A percentile compares a stretch with the other conserved stretches of the same genome.
phyloP scores from a whole-genome alignment of 2,329 filamentous ascomycete species.

The Paracamarosporium sp. region DNA sequence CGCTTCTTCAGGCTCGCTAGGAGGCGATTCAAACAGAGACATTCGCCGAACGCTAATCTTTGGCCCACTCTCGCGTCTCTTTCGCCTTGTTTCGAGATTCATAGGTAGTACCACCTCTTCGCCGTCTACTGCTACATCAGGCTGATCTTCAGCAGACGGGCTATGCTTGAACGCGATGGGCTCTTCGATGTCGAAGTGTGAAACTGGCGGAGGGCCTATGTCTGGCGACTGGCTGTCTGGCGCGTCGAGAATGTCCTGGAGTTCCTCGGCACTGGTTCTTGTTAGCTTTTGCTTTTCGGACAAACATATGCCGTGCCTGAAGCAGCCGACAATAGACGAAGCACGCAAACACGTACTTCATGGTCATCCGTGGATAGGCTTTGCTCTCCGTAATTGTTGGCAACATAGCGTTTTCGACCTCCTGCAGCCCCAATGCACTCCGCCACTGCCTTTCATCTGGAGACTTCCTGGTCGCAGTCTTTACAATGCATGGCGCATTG shows the following conservation, averaged over 20 bases:
- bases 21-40: conserved; percentile 52
- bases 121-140: conserved; percentile 42
- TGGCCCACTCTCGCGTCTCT: conserved; percentile 58
- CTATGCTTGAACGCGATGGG: conserved; percentile 53
- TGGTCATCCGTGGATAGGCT: conserved; percentile 68
- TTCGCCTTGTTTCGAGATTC: conserved; percentile 61
- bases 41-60: conserved; percentile 51
- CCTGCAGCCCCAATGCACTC: conserved; percentile 52
- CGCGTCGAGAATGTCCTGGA: conserved; percentile 61
- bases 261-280: conserved; percentile 63
- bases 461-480: conserved; percentile 51
- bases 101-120: conserved; percentile 48
- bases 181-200: conserved; percentile 59
- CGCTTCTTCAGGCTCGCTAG: conserved; percentile 39
- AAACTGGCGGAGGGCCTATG: conserved; percentile 65
- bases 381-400: conserved; percentile 76
- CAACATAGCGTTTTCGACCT: conserved; percentile 62
- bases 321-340: no score
- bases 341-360: conserved; percentile 63
- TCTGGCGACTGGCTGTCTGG: conserved; percentile 69
- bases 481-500: conserved; percentile 53
- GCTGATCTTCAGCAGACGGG: conserved; percentile 27
- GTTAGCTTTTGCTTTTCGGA: conserved; percentile 30
- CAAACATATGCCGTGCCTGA: no score
- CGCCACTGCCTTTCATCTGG: conserved; percentile 64